A percentile compares a stretch with the other conserved stretches of the same genome.
Evolutionary conservation across 2,329 filamentous ascomycete genomes (phyloP).

Genomic region (Colletotrichum australisinense): DNA sequence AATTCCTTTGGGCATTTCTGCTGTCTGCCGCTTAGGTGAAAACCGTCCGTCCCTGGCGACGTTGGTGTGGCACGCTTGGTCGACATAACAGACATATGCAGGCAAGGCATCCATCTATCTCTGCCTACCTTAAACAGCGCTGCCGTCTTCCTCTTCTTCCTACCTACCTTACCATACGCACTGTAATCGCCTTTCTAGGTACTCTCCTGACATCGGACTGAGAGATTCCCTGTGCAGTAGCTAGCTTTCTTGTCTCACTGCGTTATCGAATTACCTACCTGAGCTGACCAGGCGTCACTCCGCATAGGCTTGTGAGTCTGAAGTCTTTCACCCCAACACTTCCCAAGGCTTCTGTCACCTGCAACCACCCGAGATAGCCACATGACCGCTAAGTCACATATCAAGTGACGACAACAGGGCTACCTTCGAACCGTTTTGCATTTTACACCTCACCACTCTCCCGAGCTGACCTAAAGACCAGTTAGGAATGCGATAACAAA

Average conservation of each 20-base stretch:
- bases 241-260: not conserved
- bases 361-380: not conserved
- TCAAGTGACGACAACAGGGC: slow-evolving; percentile 6
- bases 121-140: not conserved
- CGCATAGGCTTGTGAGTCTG: slow-evolving; percentile 6
- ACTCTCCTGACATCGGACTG: not conserved
- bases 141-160: not conserved
- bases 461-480: not conserved
- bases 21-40: not conserved
- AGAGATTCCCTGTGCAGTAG: not conserved
- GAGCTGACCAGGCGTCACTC: not conserved
- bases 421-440: not conserved
- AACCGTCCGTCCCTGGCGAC: not conserved
- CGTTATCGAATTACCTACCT: not conserved
- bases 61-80: not conserved
- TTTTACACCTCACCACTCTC: not conserved
- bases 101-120: no score
- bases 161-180: not conserved
- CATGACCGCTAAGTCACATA: slow-evolving; percentile 1
- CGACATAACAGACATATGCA: not conserved
- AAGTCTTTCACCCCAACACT: not conserved
- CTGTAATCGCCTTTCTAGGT: not conserved
- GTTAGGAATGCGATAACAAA: not conserved
- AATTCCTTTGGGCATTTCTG: not conserved
- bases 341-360: slow-evolving; percentile 19